Percentiles rank a stretch among this genome's conserved stretches.
Evolutionary conservation across 805 yeast genomes (phyloP).

Genomic region (Kuraishia cidri): DNA sequence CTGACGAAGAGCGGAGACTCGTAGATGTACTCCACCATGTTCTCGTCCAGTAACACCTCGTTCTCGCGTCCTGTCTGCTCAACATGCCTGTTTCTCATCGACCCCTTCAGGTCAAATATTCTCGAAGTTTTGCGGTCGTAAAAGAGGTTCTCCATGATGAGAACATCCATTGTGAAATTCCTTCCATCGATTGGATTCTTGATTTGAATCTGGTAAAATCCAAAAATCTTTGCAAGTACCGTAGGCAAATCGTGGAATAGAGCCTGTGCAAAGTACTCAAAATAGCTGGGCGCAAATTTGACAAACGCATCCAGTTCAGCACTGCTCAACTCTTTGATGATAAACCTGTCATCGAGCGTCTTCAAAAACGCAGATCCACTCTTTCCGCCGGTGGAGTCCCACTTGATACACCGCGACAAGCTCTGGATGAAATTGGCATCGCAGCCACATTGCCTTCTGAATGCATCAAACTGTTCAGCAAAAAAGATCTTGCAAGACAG

Average conservation of each 20-base stretch:
- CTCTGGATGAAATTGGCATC: constrained; percentile 76
- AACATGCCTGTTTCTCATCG: constrained; percentile 96
- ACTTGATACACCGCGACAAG: constrained; percentile 83
- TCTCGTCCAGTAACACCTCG: constrained; percentile 91
- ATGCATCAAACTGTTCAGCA: constrained; percentile 95
- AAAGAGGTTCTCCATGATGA: constrained; percentile 93
- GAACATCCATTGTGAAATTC: constrained; percentile 76
- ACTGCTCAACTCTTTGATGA: constrained; percentile 81
- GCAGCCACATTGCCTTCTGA: constrained; percentile 75
- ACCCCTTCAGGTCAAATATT: constrained; percentile 93
- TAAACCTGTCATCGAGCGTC: constrained; percentile 83
- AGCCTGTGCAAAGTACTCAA: constrained; percentile 92
- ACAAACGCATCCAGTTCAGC: constrained; percentile 90
- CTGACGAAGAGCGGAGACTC: constrained; percentile 93
- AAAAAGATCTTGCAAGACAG: constrained; percentile 91
- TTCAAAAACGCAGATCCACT: constrained; percentile 92
- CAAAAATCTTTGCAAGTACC: constrained; percentile 89
- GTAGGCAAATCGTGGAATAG: constrained; percentile 93
- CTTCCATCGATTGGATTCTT: constrained; percentile 71
- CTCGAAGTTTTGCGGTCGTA: constrained; percentile 75
- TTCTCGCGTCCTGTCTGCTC: constrained; percentile 93
- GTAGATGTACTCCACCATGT: constrained; percentile 96
- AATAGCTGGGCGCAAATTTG: constrained; percentile 92
- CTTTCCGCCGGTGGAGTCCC: constrained; percentile 96
- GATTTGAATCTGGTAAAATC: constrained; percentile 90